phyloP scores from a whole-genome alignment of 2,329 filamentous ascomycete genomes.

The Scytalidium lignicola region DNA sequence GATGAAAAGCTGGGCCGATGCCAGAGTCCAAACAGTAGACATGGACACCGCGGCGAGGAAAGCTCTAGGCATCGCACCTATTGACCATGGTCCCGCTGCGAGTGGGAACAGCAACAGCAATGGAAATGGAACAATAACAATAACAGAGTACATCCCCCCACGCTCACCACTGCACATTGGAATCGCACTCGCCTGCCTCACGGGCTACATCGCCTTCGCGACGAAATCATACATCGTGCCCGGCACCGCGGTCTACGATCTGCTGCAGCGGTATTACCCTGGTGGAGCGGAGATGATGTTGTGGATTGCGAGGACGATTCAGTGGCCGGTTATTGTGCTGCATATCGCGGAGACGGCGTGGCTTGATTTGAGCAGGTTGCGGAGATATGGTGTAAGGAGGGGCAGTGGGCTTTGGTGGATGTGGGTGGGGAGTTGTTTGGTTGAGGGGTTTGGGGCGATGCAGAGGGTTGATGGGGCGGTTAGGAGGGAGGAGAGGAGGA shows the following conservation, averaged over 20 bases:
- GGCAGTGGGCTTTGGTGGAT: constrained; percentile 43
- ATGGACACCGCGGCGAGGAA: constrained; percentile 61
- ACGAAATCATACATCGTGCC: constrained; percentile 47
- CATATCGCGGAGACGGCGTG: constrained; percentile 60
- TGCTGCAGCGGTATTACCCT: constrained; percentile 48
- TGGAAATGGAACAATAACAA: constrained; percentile 31
- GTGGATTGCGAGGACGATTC: constrained; percentile 53
- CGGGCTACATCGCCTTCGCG: constrained; percentile 48
- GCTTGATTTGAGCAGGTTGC: constrained; percentile 44
- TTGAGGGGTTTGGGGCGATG: constrained; percentile 50
- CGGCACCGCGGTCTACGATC: constrained; percentile 43
- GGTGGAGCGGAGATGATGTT: constrained; percentile 53
- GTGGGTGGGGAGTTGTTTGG: constrained; percentile 48
- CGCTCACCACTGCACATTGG: constrained; percentile 37
- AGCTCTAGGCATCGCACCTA: constrained; percentile 47
- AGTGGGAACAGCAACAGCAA: constrained; percentile 14
- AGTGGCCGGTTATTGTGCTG: constrained; percentile 54
- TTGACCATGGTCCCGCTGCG: constrained; percentile 49
- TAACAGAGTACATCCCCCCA: constrained; percentile 34
- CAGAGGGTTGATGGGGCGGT: constrained; percentile 46
- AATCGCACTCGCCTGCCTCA: constrained; percentile 48
- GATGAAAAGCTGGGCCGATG: constrained; percentile 61
- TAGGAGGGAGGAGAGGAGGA: constrained; percentile 34
- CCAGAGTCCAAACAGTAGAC: constrained; percentile 64
- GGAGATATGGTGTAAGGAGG: constrained; percentile 41